A percentile compares a stretch with the other conserved stretches of the same genome.
These are phyloP conservation scores for Solanum virginianum DNA, from an alignment of 257 asterid genomes.

Conservation along the genomic window DNA sequence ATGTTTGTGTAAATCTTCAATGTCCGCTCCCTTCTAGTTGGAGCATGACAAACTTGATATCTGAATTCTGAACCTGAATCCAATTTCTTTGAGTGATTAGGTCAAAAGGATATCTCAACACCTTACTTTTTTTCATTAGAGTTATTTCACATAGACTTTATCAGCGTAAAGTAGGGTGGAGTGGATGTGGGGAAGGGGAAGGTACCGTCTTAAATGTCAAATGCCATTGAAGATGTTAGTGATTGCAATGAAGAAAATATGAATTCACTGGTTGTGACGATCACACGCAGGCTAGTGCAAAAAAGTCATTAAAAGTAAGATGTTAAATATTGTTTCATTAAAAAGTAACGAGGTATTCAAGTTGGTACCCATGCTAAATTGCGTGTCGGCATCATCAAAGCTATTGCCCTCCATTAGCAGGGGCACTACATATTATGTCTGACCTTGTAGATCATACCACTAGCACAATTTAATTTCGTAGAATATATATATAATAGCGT, in stretches of 20 bases:
- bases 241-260: background rate
- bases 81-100: too few species aligned
- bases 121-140: too few species aligned
- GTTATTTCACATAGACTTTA: too few species aligned
- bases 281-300: background rate
- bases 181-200: too few species aligned
- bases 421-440: background rate
- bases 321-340: background rate
- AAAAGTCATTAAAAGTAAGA: background rate
- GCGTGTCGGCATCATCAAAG: background rate
- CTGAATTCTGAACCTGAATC: too few species aligned
- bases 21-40: too few species aligned
- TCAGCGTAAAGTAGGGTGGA: too few species aligned
- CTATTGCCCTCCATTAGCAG: background rate
- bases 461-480: background rate
- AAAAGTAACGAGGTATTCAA: background rate
- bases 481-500: too few species aligned
- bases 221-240: background rate
- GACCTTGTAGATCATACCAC: background rate
- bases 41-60: too few species aligned
- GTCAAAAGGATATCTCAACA: too few species aligned
- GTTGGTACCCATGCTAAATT: background rate
- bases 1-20: too few species aligned
- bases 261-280: background rate
- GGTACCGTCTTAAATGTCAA: background rate